Percentiles rank a stretch among this genome's conserved stretches.
Conservation (phyloP, 148 eudicot genomes). For the Rhododendron molle region DNA sequence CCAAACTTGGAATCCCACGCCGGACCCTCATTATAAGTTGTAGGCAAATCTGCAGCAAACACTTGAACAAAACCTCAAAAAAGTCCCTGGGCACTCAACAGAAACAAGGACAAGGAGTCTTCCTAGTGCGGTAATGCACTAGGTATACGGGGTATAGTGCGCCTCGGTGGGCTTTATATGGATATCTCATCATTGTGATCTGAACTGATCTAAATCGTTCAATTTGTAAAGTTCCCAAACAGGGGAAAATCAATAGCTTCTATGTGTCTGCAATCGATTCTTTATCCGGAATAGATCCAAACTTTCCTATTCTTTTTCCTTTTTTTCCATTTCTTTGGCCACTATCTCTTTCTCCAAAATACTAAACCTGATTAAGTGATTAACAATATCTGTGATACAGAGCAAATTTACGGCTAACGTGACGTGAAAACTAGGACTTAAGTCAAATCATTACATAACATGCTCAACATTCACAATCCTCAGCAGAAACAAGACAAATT, state of each 20-base stretch:
- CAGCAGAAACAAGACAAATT: constrained; percentile 1
- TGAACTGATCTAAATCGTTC: neutral
- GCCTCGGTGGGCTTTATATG: constrained; percentile 6
- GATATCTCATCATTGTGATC: constrained; percentile 14
- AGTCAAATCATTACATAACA: neutral
- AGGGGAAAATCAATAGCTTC: neutral
- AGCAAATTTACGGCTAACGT: neutral
- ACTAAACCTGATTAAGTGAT: neutral
- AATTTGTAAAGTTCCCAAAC: neutral
- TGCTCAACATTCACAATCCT: neutral
- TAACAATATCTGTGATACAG: neutral
- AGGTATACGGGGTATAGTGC: neutral
- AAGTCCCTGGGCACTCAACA: neutral
- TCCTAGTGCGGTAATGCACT: neutral
- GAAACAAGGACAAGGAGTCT: neutral
- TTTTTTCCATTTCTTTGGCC: neutral
- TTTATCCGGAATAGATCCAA: neutral
- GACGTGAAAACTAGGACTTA: neutral
- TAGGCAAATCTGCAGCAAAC: neutral
- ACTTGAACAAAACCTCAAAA: neutral
- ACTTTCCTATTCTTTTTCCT: neutral
- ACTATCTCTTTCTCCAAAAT: neutral
- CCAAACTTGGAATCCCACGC: neutral
- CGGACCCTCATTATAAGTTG: neutral
- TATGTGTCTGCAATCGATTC: neutral